Evolutionary conservation across 352 stramenopile species (phyloP).

Genomic region (Elongisporangium undulatum): DNA sequence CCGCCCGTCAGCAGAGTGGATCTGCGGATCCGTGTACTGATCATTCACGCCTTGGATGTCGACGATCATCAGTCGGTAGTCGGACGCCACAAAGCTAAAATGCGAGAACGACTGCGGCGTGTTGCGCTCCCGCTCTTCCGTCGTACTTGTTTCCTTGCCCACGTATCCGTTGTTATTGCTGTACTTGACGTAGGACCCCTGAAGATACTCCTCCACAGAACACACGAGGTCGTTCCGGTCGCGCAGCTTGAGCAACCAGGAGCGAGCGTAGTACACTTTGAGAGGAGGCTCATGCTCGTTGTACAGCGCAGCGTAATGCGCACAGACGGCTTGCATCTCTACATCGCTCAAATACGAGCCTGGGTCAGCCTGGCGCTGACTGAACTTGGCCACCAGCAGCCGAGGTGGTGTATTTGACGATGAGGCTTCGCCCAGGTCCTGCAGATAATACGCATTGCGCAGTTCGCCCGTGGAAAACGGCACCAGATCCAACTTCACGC

Average conservation of each 20-base stretch:
- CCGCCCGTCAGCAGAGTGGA: conserved; percentile 72
- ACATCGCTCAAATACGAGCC: conserved; percentile 83
- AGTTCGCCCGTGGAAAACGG: conserved; percentile 80
- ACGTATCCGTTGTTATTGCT: conserved; percentile 87
- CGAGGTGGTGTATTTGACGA: conserved; percentile 15
- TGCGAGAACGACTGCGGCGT: conserved; percentile 83
- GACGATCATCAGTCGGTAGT: conserved; percentile 83
- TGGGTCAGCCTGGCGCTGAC: conserved; percentile 52
- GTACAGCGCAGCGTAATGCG: conserved; percentile 82
- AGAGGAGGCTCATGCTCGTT: conserved; percentile 81
- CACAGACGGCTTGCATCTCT: conserved; percentile 87
- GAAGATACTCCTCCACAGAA: conserved; percentile 75
- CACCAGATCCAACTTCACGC: conserved; percentile 71
- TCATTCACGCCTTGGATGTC: conserved; percentile 86
- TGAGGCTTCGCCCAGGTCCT: conserved; percentile 31
- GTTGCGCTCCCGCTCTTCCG: conserved; percentile 78
- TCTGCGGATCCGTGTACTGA: conserved; percentile 82
- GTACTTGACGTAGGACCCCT: conserved; percentile 83
- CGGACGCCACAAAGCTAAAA: conserved; percentile 80
- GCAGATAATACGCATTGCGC: conserved; percentile 73
- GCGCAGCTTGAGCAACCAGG: conserved; percentile 71
- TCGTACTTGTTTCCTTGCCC: conserved; percentile 71
- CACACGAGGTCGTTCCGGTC: conserved; percentile 63
- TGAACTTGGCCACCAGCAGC: conserved; percentile 74
- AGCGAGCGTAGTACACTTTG: conserved; percentile 79